Conservation (phyloP, 495 filamentous ascomycete species). For the Stereocaulon alpinum region DNA sequence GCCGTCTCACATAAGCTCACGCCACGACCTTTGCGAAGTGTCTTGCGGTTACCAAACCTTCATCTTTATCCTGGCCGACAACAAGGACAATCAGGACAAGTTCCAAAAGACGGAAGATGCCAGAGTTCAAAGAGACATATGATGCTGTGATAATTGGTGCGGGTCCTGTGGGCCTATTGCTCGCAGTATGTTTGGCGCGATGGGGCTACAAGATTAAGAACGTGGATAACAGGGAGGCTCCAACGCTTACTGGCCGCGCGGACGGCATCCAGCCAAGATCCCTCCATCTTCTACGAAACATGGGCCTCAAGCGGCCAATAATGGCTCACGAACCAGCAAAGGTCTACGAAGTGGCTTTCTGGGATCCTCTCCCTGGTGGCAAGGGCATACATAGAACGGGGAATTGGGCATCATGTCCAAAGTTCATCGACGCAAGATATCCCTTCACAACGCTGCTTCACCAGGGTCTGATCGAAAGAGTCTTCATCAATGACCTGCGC, state of each 20-base stretch:
- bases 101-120: slow-evolving; percentile 24
- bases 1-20: neutral
- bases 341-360: slow-evolving; percentile 58
- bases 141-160: slow-evolving; percentile 81
- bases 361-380: slow-evolving; percentile 43
- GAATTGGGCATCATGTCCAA: slow-evolving; percentile 53
- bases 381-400: slow-evolving; percentile 50
- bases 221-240: slow-evolving; percentile 54
- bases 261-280: slow-evolving; percentile 69
- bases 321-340: slow-evolving; percentile 56
- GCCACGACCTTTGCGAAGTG: neutral
- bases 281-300: slow-evolving; percentile 56
- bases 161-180: slow-evolving; percentile 75
- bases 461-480: slow-evolving; percentile 54
- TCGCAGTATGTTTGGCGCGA: slow-evolving; percentile 68
- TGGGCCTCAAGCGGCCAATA: slow-evolving; percentile 52
- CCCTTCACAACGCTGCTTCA: slow-evolving; percentile 56
- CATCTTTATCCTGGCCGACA: neutral
- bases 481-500: slow-evolving; percentile 52
- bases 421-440: slow-evolving; percentile 56
- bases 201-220: slow-evolving; percentile 62
- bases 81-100: neutral
- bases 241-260: slow-evolving; percentile 57
- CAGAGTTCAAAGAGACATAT: slow-evolving; percentile 38
- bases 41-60: neutral